These are phyloP conservation scores for Rhodotorula graminis DNA, from an alignment of 768 basidiomycete genomes.

Conservation along the genomic window DNA sequence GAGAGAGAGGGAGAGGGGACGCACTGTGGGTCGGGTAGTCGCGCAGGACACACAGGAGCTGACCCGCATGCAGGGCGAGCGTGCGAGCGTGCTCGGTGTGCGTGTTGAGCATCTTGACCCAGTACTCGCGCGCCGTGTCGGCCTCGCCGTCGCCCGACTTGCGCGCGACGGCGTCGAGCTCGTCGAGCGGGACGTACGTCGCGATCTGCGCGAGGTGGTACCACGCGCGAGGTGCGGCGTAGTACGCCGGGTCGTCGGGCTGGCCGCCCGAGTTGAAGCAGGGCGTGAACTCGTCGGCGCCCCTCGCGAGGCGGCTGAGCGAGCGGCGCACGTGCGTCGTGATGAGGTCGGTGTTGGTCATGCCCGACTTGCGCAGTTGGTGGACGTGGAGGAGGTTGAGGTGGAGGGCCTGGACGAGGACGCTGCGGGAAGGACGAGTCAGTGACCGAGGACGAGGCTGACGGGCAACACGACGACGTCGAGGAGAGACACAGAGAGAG, in stretches of 20 bases:
- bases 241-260: background rate
- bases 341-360: background rate
- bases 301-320: background rate
- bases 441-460: background rate
- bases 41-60: background rate
- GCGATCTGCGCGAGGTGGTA: slow-evolving; percentile 11
- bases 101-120: background rate
- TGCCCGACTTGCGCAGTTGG: background rate
- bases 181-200: background rate
- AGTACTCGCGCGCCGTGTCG: background rate
- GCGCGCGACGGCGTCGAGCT: slow-evolving; percentile 3
- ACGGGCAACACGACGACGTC: no score
- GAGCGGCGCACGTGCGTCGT: slow-evolving; percentile 3
- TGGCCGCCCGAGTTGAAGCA: background rate
- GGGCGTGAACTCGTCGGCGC: slow-evolving; percentile 1
- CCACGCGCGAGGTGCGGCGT: background rate
- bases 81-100: background rate
- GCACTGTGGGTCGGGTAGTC: background rate
- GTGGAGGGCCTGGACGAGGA: background rate
- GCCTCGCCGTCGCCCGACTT: background rate
- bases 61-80: background rate
- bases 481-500: no score
- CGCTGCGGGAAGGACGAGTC: background rate
- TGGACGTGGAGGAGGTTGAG: background rate
- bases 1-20: background rate